These are phyloP conservation scores for Naumovozyma castellii DNA, from an alignment of 805 yeast genomes.

Conservation along the genomic window DNA sequence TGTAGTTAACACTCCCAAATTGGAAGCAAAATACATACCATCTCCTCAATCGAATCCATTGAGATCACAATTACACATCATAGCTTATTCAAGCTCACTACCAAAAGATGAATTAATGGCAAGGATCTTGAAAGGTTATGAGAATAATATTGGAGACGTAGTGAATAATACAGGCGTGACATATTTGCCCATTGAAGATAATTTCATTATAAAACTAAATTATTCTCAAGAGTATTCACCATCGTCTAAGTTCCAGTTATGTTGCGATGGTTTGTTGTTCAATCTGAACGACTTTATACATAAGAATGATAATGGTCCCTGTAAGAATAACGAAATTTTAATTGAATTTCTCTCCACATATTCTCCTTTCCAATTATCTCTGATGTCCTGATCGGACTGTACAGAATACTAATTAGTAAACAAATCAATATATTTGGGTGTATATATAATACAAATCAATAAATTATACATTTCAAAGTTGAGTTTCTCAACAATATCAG, in stretches of 20 bases:
- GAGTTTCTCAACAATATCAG: too few relatives aligned
- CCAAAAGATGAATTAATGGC: slow-evolving; percentile 6
- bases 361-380: background rate
- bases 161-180: slow-evolving; percentile 9
- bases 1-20: slow-evolving; percentile 21
- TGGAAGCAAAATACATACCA: slow-evolving; percentile 23
- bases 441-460: too few relatives aligned
- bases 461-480: too few relatives aligned
- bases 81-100: slow-evolving; percentile 18
- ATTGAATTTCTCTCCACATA: background rate
- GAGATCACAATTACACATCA: slow-evolving; percentile 14
- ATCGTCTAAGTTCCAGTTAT: slow-evolving; percentile 15
- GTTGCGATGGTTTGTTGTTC: slow-evolving; percentile 26
- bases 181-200: slow-evolving; percentile 11
- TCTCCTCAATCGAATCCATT: slow-evolving; percentile 24
- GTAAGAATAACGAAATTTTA: background rate
- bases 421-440: too few relatives aligned
- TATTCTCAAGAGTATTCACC: slow-evolving; percentile 1
- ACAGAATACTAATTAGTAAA: too few relatives aligned
- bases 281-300: slow-evolving; percentile 13
- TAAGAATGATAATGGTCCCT: background rate
- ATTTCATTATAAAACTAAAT: slow-evolving; percentile 12
- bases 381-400: background rate
- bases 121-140: slow-evolving; percentile 24
- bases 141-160: slow-evolving; percentile 7